phyloP scores from a whole-genome alignment of 192 early-diverging fungal genomes.

The Phycomyces blakesleeanus region DNA sequence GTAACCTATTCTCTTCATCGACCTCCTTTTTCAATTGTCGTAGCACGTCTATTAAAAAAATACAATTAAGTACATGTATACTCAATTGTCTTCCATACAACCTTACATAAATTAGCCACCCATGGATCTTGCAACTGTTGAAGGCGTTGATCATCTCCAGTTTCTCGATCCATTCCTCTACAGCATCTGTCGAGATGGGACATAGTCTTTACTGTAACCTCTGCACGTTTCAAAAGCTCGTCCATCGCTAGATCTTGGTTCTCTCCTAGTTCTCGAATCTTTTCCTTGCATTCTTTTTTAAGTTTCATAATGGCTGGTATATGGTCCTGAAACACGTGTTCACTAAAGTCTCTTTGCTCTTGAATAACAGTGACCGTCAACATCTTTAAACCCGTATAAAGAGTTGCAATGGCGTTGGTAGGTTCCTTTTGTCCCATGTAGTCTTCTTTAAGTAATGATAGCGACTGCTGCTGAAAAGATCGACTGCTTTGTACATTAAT shows the following conservation, averaged over 20 bases:
- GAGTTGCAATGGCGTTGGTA: background rate
- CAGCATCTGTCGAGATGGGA: slow-evolving; percentile 31
- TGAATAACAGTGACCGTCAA: background rate
- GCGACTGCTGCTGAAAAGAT: background rate
- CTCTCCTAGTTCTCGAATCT: slow-evolving; percentile 33
- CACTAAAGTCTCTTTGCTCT: slow-evolving; percentile 5
- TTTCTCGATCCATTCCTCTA: slow-evolving; percentile 14
- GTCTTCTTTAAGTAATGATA: slow-evolving; percentile 5
- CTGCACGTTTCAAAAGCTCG: slow-evolving; percentile 40
- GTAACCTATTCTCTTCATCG: slow-evolving; percentile 37
- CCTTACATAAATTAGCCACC: slow-evolving; percentile 36
- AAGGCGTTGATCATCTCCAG: slow-evolving; percentile 24
- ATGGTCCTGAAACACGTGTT: slow-evolving; percentile 20
- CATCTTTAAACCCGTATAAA: background rate
- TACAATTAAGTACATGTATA: no score
- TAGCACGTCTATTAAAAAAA: slow-evolving; percentile 22
- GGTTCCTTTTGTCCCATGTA: slow-evolving; percentile 1
- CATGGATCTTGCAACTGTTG: slow-evolving; percentile 33
- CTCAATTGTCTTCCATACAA: background rate
- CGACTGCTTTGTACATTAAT: slow-evolving; percentile 21
- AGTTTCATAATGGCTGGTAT: slow-evolving; percentile 33
- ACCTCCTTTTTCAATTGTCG: slow-evolving; percentile 33
- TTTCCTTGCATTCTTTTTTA: slow-evolving; percentile 42
- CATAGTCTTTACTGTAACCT: slow-evolving; percentile 38
- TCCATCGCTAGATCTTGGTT: slow-evolving; percentile 32